Percentiles rank a stretch among this genome's conserved stretches.
Evolutionary conservation across 352 stramenopile genomes (phyloP).

Genomic region (Phytophthora vignae): DNA sequence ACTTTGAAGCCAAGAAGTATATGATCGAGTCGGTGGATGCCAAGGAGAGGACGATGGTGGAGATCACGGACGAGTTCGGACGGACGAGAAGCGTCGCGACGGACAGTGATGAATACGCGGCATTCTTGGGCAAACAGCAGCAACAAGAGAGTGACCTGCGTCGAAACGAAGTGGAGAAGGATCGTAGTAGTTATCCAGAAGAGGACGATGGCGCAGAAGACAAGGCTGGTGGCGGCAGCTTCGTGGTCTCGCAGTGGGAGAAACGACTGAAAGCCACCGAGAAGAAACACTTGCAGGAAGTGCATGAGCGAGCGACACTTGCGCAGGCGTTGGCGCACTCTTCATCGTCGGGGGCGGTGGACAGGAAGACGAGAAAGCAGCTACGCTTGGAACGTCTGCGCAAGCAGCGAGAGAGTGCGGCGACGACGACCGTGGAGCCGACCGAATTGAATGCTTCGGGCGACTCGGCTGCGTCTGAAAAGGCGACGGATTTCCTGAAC

Average conservation of each 20-base stretch:
- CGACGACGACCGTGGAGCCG: not conserved
- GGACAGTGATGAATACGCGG: slow-evolving; percentile 47
- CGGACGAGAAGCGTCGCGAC: slow-evolving; percentile 49
- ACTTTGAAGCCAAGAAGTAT: slow-evolving; percentile 70
- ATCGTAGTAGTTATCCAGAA: not conserved
- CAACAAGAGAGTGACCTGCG: not conserved
- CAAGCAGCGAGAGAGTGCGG: slow-evolving; percentile 40
- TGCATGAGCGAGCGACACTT: slow-evolving; percentile 59
- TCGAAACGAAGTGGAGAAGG: not conserved
- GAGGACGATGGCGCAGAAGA: slow-evolving; percentile 16
- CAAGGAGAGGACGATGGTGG: slow-evolving; percentile 19
- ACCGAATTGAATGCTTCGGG: slow-evolving; percentile 11
- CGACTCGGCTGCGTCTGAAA: slow-evolving; percentile 46
- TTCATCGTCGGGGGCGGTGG: slow-evolving; percentile 20
- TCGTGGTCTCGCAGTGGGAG: slow-evolving; percentile 86
- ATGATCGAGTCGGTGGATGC: not conserved
- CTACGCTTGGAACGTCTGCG: slow-evolving; percentile 67
- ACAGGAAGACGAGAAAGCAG: slow-evolving; percentile 70
- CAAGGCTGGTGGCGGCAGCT: slow-evolving; percentile 46
- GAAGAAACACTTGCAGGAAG: slow-evolving; percentile 71
- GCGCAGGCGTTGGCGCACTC: slow-evolving; percentile 48
- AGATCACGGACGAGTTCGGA: slow-evolving; percentile 70
- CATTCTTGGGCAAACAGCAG: slow-evolving; percentile 32
- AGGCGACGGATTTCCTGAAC: slow-evolving; percentile 71
- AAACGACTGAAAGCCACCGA: slow-evolving; percentile 69